A percentile compares a stretch with the other conserved stretches of the same genome.
phyloP scores from a whole-genome alignment of 2,329 filamentous ascomycete genomes.

The Hypoxylon sp. region DNA sequence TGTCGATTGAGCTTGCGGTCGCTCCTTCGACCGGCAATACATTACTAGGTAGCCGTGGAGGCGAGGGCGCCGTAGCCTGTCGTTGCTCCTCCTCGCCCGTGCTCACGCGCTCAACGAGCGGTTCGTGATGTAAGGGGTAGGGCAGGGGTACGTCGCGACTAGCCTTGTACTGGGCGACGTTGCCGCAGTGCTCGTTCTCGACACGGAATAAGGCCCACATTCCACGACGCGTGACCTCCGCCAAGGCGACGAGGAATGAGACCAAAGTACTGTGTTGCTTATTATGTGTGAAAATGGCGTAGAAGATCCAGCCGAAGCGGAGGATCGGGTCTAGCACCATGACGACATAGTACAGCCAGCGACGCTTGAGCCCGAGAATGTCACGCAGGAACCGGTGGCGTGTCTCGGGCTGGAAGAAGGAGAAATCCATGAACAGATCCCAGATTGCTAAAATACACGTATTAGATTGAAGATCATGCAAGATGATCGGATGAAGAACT shows the following conservation, averaged over 20 bases:
- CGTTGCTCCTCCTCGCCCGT: constrained; percentile 51
- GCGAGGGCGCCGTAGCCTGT: not conserved
- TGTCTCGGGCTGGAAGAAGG: constrained; percentile 83
- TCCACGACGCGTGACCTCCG: constrained; percentile 86
- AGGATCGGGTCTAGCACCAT: constrained; percentile 88
- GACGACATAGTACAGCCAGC: constrained; percentile 88
- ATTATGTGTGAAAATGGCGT: constrained; percentile 85
- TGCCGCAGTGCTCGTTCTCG: constrained; percentile 97
- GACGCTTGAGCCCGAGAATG: constrained; percentile 81
- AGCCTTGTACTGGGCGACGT: constrained; percentile 91
- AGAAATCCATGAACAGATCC: constrained; percentile 98
- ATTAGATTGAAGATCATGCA: constrained; percentile 19
- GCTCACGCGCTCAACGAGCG: constrained; percentile 61
- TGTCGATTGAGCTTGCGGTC: constrained; percentile 45
- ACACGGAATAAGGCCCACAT: constrained; percentile 95
- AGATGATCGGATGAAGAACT: not conserved
- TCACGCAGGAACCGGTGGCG: constrained; percentile 79
- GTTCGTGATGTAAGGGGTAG: constrained; percentile 71
- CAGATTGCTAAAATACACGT: constrained; percentile 74
- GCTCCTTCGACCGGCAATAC: constrained; percentile 26
- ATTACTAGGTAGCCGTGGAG: not conserved
- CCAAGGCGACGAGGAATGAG: constrained; percentile 83
- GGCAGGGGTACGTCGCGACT: constrained; percentile 89
- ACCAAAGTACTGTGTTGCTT: constrained; percentile 86
- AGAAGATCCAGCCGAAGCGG: constrained; percentile 95